phyloP scores from a whole-genome alignment of 345 rosid genomes.

The Populus simonii region DNA sequence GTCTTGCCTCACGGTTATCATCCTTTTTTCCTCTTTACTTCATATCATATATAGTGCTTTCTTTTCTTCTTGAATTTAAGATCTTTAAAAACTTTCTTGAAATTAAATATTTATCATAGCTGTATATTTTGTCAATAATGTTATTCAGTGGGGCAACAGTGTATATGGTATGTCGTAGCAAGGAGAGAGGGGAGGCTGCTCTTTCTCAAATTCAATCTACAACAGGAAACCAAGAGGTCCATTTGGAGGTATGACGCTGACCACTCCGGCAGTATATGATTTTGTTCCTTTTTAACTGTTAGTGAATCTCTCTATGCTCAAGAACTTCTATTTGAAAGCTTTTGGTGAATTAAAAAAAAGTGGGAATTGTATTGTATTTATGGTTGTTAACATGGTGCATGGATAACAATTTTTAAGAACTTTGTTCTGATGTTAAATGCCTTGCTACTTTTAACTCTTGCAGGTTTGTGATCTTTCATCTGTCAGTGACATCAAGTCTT shows the following conservation, averaged over 20 bases:
- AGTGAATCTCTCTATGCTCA: not conserved
- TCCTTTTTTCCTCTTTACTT: not conserved
- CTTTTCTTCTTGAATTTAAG: not conserved
- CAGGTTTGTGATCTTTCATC: conserved; percentile 93
- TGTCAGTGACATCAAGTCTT: conserved; percentile 65
- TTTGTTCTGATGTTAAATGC: conserved; percentile 4
- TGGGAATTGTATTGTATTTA: not conserved
- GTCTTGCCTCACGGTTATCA: conserved; percentile 82
- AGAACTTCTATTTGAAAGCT: not conserved
- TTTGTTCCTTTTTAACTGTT: not conserved
- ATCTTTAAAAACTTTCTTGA: not conserved
- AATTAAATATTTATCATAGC: not conserved
- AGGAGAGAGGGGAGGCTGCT: conserved; percentile 83
- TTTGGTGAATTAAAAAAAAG: not conserved
- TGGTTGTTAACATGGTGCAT: not conserved
- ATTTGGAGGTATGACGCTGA: conserved; percentile 57
- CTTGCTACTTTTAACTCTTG: conserved; percentile 25
- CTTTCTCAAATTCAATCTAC: conserved; percentile 61
- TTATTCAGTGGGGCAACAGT: conserved; percentile 72
- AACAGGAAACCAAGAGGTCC: conserved; percentile 73
- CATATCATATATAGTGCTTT: not conserved
- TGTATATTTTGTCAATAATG: conserved; percentile 4
- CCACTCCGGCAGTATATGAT: too few species aligned
- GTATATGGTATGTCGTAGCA: conserved; percentile 78
- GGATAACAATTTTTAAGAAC: not conserved